These are phyloP conservation scores for Rhizopus microsporus DNA, from an alignment of 371 early-diverging fungal genomes.

Conservation along the genomic window DNA sequence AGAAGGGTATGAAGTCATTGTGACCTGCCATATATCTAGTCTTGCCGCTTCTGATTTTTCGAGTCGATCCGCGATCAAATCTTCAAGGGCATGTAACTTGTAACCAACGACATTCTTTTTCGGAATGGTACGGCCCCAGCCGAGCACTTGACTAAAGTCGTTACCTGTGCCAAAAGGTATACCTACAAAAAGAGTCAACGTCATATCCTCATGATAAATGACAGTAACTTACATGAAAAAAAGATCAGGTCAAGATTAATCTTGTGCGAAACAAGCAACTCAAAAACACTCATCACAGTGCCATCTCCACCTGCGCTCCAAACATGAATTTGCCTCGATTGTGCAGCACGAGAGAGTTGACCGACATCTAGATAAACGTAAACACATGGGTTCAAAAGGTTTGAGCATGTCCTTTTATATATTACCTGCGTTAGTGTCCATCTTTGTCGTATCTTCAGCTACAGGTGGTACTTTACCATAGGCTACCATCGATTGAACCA, in stretches of 20 bases:
- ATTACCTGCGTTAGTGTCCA: neutral
- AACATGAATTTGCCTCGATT: constrained; percentile 57
- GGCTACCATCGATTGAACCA: constrained; percentile 33
- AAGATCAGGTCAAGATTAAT: constrained; percentile 57
- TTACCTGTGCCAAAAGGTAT: constrained; percentile 72
- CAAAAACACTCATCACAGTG: constrained; percentile 65
- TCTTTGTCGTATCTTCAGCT: neutral
- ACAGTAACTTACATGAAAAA: constrained; percentile 51
- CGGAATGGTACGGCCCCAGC: constrained; percentile 65
- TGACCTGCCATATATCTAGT: constrained; percentile 65
- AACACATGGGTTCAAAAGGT: too few species aligned
- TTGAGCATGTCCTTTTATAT: neutral
- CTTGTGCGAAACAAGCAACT: constrained; percentile 45
- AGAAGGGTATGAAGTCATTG: constrained; percentile 42
- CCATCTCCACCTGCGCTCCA: constrained; percentile 74
- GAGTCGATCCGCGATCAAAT: constrained; percentile 49
- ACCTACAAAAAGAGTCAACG: constrained; percentile 20
- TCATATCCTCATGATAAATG: neutral
- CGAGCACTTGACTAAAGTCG: constrained; percentile 65
- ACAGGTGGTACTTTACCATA: constrained; percentile 23
- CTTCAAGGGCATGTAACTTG: constrained; percentile 44
- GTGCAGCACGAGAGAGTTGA: constrained; percentile 11
- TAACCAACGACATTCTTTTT: constrained; percentile 50
- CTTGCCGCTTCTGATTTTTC: constrained; percentile 56
- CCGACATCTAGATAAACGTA: neutral